Evolutionary conservation across 768 basidiomycete species (phyloP).

Genomic region (Mycena amicta): DNA sequence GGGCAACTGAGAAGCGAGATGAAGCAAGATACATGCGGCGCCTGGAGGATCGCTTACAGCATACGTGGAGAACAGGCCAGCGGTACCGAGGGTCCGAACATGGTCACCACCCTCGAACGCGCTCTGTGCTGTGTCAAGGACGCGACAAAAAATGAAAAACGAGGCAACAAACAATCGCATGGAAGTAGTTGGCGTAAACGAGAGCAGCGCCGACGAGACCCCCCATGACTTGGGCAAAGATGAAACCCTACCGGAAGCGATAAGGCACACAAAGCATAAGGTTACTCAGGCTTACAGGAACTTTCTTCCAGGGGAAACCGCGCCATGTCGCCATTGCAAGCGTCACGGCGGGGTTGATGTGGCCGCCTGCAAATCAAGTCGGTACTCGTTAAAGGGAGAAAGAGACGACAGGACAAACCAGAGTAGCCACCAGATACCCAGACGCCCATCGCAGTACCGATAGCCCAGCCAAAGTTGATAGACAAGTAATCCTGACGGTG

Average conservation of each 20-base stretch:
- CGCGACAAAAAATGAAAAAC: background rate
- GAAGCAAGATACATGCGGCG: background rate
- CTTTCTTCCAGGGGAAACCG: constrained; percentile 80
- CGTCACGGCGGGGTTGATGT: constrained; percentile 79
- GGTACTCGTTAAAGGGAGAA: background rate
- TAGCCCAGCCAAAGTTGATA: constrained; percentile 58
- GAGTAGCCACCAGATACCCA: constrained; percentile 70
- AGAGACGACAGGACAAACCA: background rate
- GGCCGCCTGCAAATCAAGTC: constrained; percentile 50
- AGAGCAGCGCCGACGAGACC: constrained; percentile 61
- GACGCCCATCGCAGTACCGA: constrained; percentile 65
- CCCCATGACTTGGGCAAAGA: constrained; percentile 67
- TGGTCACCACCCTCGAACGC: constrained; percentile 59
- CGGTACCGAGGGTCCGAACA: constrained; percentile 59
- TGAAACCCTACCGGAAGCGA: constrained; percentile 40
- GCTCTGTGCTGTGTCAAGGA: constrained; percentile 22
- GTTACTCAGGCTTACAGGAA: constrained; percentile 58
- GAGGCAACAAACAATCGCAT: constrained; percentile 59
- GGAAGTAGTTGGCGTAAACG: constrained; percentile 68
- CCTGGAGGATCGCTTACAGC: background rate
- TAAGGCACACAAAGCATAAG: too few relatives aligned
- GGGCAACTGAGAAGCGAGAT: constrained; percentile 28
- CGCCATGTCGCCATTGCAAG: constrained; percentile 69
- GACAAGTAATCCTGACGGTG: constrained; percentile 23
- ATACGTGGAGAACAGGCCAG: constrained; percentile 32